Evolutionary conservation across 1,139 yeast species (phyloP).

Genomic region (Geotrichum cucujoidarum): DNA sequence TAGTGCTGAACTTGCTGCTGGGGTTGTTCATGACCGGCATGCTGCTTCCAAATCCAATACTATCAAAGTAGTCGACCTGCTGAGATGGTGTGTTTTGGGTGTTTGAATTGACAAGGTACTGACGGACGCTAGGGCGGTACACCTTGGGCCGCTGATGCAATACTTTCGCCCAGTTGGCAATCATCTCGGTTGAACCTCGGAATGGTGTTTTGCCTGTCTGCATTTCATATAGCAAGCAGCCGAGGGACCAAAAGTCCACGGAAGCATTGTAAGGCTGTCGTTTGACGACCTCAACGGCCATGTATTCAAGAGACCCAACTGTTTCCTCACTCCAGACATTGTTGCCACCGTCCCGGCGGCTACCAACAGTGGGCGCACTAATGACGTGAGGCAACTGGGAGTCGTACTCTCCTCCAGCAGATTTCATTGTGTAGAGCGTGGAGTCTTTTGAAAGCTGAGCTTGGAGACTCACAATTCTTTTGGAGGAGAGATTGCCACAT

Average conservation of each 20-base stretch:
- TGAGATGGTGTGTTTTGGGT: not conserved
- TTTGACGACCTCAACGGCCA: constrained; percentile 20
- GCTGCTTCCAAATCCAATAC: constrained; percentile 2
- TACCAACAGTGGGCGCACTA: constrained; percentile 7
- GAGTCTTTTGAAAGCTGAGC: constrained; percentile 13
- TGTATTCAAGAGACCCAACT: constrained; percentile 20
- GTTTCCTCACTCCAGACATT: constrained; percentile 19
- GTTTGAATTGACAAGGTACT: not conserved
- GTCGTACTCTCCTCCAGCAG: not conserved
- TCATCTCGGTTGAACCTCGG: constrained; percentile 18
- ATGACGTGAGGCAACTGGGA: not conserved
- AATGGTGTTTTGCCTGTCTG: constrained; percentile 19
- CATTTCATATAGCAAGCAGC: constrained; percentile 20
- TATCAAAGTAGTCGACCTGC: not conserved
- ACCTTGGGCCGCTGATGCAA: constrained; percentile 3
- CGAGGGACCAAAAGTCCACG: constrained; percentile 21
- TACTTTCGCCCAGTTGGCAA: constrained; percentile 10
- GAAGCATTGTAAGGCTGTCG: constrained; percentile 15
- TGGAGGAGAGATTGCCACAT: constrained; percentile 17
- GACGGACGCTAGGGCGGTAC: not conserved
- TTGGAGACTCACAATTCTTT: constrained; percentile 12
- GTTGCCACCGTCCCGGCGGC: not conserved
- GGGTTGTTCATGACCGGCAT: not conserved
- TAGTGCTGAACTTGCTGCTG: not conserved
- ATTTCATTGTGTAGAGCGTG: not conserved